These are phyloP conservation scores for Ophiobolus disseminans DNA, from an alignment of 2,329 filamentous ascomycete species.

Conservation along the genomic window DNA sequence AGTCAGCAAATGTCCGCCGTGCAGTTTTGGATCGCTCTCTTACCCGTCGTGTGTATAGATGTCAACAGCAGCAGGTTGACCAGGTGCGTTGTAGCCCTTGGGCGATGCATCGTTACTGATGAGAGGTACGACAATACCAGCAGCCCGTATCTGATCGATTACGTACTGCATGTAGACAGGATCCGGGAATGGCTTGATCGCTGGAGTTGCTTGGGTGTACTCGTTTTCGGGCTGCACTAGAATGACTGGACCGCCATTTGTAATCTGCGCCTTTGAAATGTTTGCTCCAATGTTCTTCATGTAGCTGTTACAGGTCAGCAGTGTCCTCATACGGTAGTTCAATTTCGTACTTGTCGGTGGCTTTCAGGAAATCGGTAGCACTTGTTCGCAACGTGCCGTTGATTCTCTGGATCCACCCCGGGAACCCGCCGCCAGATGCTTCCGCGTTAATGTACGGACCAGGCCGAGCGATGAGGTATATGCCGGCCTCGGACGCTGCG, in stretches of 20 bases:
- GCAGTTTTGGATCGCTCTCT: not conserved
- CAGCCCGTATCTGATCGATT: slow-evolving; percentile 69
- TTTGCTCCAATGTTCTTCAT: slow-evolving; percentile 67
- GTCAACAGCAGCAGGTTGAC: slow-evolving; percentile 64
- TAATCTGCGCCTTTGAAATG: slow-evolving; percentile 79
- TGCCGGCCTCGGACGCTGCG: slow-evolving; percentile 73
- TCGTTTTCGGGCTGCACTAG: slow-evolving; percentile 84
- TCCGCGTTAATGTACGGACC: slow-evolving; percentile 84
- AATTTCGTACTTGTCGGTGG: slow-evolving; percentile 67
- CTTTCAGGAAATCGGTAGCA: slow-evolving; percentile 66
- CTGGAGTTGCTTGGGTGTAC: slow-evolving; percentile 64
- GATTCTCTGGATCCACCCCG: slow-evolving; percentile 78
- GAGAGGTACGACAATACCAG: slow-evolving; percentile 75
- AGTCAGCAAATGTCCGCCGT: not conserved
- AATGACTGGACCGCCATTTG: slow-evolving; percentile 81
- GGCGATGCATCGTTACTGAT: slow-evolving; percentile 76
- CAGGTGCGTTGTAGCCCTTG: slow-evolving; percentile 68
- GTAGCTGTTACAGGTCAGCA: slow-evolving; percentile 56
- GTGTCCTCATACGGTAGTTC: not conserved
- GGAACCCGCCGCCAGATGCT: slow-evolving; percentile 76
- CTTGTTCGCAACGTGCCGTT: slow-evolving; percentile 69
- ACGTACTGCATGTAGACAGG: slow-evolving; percentile 74
- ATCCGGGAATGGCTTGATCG: slow-evolving; percentile 66
- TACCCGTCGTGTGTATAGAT: slow-evolving; percentile 71
- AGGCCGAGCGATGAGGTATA: slow-evolving; percentile 75